Base-by-base conservation (phyloP, 2,329 filamentous ascomycete genomes). In the Aspergillus aculeatinus region DNA sequence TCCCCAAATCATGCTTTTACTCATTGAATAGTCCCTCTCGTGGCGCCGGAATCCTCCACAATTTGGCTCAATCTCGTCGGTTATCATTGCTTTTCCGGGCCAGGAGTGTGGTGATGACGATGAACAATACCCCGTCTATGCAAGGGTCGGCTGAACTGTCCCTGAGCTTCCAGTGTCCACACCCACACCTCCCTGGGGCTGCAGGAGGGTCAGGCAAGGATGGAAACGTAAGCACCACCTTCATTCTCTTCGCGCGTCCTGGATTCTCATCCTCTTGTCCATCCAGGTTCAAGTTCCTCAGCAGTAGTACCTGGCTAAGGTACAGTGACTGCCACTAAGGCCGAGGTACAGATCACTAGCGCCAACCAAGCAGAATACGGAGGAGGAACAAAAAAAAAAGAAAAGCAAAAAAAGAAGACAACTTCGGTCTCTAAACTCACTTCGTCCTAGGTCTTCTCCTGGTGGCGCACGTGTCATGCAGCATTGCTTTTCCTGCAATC, bases 131-230 rank as follows among this genome's bases (percentile, higher is more conserved):
- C 39, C 39, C 53, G 58, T 27, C 39, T 23, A 64, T 61, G 64
- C 64, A 66, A 66, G 64, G 64, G 64, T 63, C 25, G 27, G 12
- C 42, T 47, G 27, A 44, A 44, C 39, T 47, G 57, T 56, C 50
- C 53, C 54, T 57, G 33, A 52, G 54, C 51, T 50, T 48, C 53
- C 33, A 23, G 23, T 23, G 23, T 12, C 31, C 31, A 9, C 7
- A 33, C 7, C 3, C 50, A 51, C 57, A 60, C 60, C 55, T 55
- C 61, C 27, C 31, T 59, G 44, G 57, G 60, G 53, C 58, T 61
- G 63, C 62, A 63, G 57, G 62, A 63, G 51, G 44, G 49, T 50
- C 51, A 60, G 63, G 63, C 57, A 64, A 63, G 63, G 63, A 64
- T 48, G 53, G 44, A 48, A 53, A 61, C 62, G 62, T 62, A 64